phyloP scores from a whole-genome alignment of 1,284 basidiomycete species.

The Amylostereum areolatum region DNA sequence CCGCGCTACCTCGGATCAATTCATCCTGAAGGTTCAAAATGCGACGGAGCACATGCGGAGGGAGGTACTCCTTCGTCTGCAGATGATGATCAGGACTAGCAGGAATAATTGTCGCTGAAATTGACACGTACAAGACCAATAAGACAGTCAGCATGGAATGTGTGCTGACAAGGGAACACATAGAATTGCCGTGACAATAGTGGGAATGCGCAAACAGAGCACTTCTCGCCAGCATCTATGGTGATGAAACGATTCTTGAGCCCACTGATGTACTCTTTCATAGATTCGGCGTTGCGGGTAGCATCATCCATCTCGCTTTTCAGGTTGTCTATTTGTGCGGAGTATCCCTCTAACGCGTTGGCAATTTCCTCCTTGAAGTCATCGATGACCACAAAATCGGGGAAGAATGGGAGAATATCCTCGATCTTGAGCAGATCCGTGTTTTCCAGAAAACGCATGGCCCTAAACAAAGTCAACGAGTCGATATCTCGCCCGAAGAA shows the following conservation, averaged over 20 bases:
- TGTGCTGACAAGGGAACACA: slow-evolving; percentile 96
- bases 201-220: slow-evolving; percentile 72
- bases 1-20: slow-evolving; percentile 52
- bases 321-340: slow-evolving; percentile 84
- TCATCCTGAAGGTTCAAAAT: slow-evolving; percentile 83
- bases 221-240: slow-evolving; percentile 84
- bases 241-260: slow-evolving; percentile 92
- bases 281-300: slow-evolving; percentile 86
- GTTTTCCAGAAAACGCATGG: slow-evolving; percentile 93
- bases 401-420: slow-evolving; percentile 99
- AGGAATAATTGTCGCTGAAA: slow-evolving; percentile 1
- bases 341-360: slow-evolving; percentile 91
- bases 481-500: slow-evolving; percentile 7
- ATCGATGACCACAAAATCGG: slow-evolving; percentile 98
- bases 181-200: slow-evolving; percentile 92
- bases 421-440: slow-evolving; percentile 96
- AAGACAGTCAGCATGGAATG: slow-evolving; percentile 93
- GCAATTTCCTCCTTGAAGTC: slow-evolving; percentile 99
- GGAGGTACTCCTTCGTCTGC: slow-evolving; percentile 87
- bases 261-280: slow-evolving; percentile 86
- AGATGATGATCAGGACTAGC: slow-evolving; percentile 9
- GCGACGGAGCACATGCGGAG: slow-evolving; percentile 73
- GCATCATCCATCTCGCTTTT: slow-evolving; percentile 97
- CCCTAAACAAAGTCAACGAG: slow-evolving; percentile 44
- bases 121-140: slow-evolving; percentile 72